phyloP scores from a whole-genome alignment of 2,329 filamentous ascomycete genomes.

The Microcyclosporella mali region DNA sequence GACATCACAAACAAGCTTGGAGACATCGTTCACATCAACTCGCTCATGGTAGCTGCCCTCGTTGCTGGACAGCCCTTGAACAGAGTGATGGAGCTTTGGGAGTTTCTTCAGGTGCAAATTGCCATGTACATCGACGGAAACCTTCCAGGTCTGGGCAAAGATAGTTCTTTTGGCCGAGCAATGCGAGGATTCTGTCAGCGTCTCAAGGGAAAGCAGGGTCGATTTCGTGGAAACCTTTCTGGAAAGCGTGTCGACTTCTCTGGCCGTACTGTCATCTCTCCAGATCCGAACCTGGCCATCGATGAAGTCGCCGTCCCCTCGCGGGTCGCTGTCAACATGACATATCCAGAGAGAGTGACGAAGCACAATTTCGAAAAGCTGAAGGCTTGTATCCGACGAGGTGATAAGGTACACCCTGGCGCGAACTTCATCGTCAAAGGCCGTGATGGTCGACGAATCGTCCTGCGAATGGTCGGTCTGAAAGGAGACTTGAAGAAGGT shows the following conservation, averaged over 20 bases:
- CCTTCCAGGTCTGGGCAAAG: slow-evolving; percentile 75
- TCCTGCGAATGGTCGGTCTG: slow-evolving; percentile 51
- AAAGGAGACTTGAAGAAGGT: slow-evolving; percentile 56
- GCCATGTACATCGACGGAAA: slow-evolving; percentile 98
- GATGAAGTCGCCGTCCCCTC: slow-evolving; percentile 89
- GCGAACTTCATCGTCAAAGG: slow-evolving; percentile 76
- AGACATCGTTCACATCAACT: slow-evolving; percentile 90
- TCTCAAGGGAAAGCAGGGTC: slow-evolving; percentile 92
- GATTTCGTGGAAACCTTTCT: slow-evolving; percentile 92
- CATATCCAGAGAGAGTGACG: slow-evolving; percentile 85
- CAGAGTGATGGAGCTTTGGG: slow-evolving; percentile 97
- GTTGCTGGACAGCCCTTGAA: slow-evolving; percentile 76
- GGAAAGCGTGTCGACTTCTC: slow-evolving; percentile 99
- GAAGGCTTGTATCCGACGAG: slow-evolving; percentile 65
- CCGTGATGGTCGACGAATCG: slow-evolving; percentile 63
- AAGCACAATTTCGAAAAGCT: slow-evolving; percentile 81
- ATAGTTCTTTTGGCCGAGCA: slow-evolving; percentile 77
- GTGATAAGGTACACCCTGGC: slow-evolving; percentile 74
- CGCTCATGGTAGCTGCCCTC: slow-evolving; percentile 74
- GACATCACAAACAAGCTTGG: slow-evolving; percentile 95
- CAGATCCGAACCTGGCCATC: slow-evolving; percentile 88
- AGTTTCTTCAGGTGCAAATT: slow-evolving; percentile 89
- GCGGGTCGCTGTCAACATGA: slow-evolving; percentile 91
- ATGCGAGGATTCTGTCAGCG: slow-evolving; percentile 93
- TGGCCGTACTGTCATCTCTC: slow-evolving; percentile 92